Base-by-base conservation (phyloP, 2,329 filamentous ascomycete genomes). In the Escovopsis sp. region DNA sequence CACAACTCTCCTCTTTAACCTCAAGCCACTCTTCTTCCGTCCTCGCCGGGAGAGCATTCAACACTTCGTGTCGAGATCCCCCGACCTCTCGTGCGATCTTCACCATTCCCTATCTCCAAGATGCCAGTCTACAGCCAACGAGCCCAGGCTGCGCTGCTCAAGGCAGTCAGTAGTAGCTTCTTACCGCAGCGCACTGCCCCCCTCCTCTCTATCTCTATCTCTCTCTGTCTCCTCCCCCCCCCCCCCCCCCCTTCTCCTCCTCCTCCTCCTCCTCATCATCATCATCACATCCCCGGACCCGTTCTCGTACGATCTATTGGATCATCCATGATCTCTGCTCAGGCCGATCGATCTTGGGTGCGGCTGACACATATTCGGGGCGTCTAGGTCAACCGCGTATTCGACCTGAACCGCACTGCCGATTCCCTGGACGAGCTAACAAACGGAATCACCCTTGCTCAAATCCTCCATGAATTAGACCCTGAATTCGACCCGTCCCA, bases 401-500 rank as follows among this genome's bases (percentile, higher is more conserved):
- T 71, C 47, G 53, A 65, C 27, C 57, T 70, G 39, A 61, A 67
- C 33, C 55, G 61, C 32, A 59, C 63, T 46, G 66, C 66, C 53
- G 66, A 66, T 48, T 68, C 65, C n/a, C 59, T 72, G 39, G 63
- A 68, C 40, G 65, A 72, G 41, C 63, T 74, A 37, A 59, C 63
- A 53, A 74, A 77, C 48, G 73, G 72, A 41, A 57, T 68, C 44
- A 57, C 71, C 29, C 68, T 77, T 48, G 72, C 68, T 34, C 60
- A 72, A 47, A 66, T 77, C 37, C 67, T 78, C 45, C 66, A 72
- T 54, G 69, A 77, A 51, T 60, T 81, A 38, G 73, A 79, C 50
- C 54, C 66, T 30, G 62, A 68, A 45, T 81, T 77, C 52, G 68
- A 74, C 52, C 65, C 68, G 27, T 61, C 65, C 0, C 65, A 73